Evolutionary conservation across 2,329 filamentous ascomycete species (phyloP).

Genomic region (Talaromyces sp.): DNA sequence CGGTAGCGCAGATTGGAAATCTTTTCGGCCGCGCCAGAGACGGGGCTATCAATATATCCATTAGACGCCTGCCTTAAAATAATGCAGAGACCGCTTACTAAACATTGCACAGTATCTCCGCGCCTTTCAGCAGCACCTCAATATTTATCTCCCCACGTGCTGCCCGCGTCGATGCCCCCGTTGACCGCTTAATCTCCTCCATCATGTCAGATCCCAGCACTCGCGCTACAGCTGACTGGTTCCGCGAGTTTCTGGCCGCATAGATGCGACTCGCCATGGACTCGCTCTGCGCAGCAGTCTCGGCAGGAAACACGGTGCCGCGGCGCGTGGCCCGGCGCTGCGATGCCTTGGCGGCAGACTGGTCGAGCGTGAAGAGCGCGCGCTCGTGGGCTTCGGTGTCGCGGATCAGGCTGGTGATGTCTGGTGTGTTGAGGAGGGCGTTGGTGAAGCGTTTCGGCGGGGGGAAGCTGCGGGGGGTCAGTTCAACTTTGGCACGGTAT

Average conservation of each 20-base stretch:
- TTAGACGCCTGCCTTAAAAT: too few species aligned
- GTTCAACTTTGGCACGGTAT: too few species aligned
- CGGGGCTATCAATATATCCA: constrained; percentile 45
- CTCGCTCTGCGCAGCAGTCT: constrained; percentile 22
- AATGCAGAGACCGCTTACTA: too few species aligned
- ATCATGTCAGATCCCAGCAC: constrained; percentile 85
- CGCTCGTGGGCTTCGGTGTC: constrained; percentile 94
- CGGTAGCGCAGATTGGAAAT: constrained; percentile 68
- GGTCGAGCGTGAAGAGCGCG: constrained; percentile 86
- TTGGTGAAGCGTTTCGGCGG: constrained; percentile 94
- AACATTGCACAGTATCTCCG: constrained; percentile 82
- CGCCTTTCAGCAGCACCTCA: constrained; percentile 74
- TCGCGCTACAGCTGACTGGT: constrained; percentile 78
- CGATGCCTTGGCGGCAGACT: constrained; percentile 49
- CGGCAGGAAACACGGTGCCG: constrained; percentile 44
- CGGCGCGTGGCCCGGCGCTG: constrained; percentile 42
- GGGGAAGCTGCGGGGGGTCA: constrained; percentile 61
- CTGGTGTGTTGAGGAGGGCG: constrained; percentile 76
- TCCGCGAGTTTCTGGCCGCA: constrained; percentile 53
- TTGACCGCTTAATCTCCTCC: constrained; percentile 63
- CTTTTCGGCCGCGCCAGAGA: constrained; percentile 70
- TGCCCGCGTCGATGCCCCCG: constrained; percentile 48
- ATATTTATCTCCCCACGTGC: constrained; percentile 71
- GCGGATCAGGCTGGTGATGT: constrained; percentile 90
- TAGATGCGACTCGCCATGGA: constrained; percentile 43